Conservation (phyloP, 2,329 filamentous ascomycete genomes). For the Cercospora janseana region DNA sequence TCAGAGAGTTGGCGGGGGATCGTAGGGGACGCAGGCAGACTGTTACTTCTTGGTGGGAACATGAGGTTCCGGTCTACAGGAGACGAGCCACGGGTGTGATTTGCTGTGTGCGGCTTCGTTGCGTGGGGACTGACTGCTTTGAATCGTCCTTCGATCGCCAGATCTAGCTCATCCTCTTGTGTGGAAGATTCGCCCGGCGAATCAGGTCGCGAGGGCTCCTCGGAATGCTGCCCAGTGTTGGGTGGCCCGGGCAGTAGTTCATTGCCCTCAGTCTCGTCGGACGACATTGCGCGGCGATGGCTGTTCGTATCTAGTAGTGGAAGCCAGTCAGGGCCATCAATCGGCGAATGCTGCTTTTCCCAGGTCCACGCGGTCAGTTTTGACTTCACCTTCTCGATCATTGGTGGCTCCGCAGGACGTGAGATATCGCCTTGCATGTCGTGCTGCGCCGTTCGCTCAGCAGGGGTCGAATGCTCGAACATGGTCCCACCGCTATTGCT, state of each 20-base stretch:
- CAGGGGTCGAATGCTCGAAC: neutral
- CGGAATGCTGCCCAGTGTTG: slow-evolving; percentile 29
- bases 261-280: slow-evolving; percentile 13
- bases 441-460: neutral
- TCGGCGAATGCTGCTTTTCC: slow-evolving; percentile 22
- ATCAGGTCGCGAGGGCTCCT: slow-evolving; percentile 23
- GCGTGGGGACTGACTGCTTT: slow-evolving; percentile 7
- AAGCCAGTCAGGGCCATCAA: slow-evolving; percentile 14
- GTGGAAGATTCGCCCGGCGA: slow-evolving; percentile 14
- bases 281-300: slow-evolving; percentile 1
- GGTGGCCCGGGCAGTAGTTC: slow-evolving; percentile 29
- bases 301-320: slow-evolving; percentile 15
- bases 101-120: slow-evolving; percentile 10
- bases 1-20: slow-evolving; percentile 25
- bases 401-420: slow-evolving; percentile 4
- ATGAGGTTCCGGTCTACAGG: slow-evolving; percentile 3
- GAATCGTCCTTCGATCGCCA: slow-evolving; percentile 16
- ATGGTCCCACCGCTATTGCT: slow-evolving; percentile 17
- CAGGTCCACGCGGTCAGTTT: slow-evolving; percentile 33
- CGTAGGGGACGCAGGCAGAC: slow-evolving; percentile 22
- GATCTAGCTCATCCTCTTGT: slow-evolving; percentile 15
- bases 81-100: slow-evolving; percentile 11
- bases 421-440: neutral
- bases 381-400: slow-evolving; percentile 28
- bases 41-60: slow-evolving; percentile 19